Conservation (phyloP, 78 protist species). For the Anaeramoeba flamelloides region DNA sequence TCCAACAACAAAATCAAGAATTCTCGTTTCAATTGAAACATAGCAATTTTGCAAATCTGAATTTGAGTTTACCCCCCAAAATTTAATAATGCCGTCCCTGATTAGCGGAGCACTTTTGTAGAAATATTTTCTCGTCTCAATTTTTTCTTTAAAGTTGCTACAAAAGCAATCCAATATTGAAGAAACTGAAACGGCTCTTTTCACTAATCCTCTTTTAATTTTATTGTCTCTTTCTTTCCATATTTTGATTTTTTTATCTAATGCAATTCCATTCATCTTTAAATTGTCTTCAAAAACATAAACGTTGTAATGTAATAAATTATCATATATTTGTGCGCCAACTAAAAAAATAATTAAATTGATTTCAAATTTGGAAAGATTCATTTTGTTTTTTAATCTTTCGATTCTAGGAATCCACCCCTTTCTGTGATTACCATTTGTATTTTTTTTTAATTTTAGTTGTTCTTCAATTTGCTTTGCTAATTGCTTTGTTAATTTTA, state of each 20-base stretch:
- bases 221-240: not conserved
- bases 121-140: not conserved
- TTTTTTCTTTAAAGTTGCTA: not conserved
- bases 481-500: not conserved
- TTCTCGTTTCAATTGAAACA: constrained; percentile 7
- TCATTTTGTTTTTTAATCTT: not conserved
- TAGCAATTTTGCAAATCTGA: not conserved
- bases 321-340: not conserved
- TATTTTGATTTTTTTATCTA: not conserved
- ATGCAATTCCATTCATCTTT: not conserved
- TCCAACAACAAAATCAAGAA: constrained; percentile 47
- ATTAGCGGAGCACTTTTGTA: not conserved
- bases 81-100: not conserved
- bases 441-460: no score
- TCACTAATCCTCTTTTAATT: not conserved
- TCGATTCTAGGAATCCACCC: not conserved
- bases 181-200: not conserved
- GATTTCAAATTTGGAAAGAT: not conserved
- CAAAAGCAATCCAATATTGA: not conserved
- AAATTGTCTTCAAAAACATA: not conserved
- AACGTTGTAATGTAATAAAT: not conserved
- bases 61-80: not conserved
- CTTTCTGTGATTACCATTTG: no score
- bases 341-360: not conserved
- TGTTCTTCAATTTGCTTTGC: not conserved